A percentile compares a stretch with the other conserved stretches of the same genome.
These are phyloP conservation scores for Torrubiella hemipterigena DNA, from an alignment of 2,329 filamentous ascomycete species.

Conservation along the genomic window DNA sequence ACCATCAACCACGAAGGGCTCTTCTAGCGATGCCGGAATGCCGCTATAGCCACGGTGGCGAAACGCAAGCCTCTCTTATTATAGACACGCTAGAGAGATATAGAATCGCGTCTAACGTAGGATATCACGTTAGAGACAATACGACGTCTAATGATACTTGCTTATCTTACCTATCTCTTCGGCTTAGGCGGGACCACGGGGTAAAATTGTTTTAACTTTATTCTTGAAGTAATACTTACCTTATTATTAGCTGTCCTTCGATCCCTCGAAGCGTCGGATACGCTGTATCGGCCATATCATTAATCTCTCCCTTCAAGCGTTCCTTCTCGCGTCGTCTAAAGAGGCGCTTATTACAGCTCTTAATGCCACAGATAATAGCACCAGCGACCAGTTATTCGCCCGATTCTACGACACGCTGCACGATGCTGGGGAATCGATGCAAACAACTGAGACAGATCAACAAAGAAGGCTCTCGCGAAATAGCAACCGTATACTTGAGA, in stretches of 20 bases:
- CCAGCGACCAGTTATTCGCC: too few species aligned
- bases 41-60: background rate
- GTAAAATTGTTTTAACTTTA: too few species aligned
- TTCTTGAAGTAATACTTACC: too few species aligned
- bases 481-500: background rate
- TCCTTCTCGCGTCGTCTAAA: conserved; percentile 1
- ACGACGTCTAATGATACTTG: background rate
- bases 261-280: too few species aligned
- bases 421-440: too few species aligned
- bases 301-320: too few species aligned
- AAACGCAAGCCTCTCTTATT: background rate
- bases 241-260: too few species aligned
- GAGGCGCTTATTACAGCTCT: conserved; percentile 2
- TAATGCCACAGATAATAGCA: too few species aligned
- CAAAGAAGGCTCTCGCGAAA: background rate
- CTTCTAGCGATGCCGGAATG: background rate
- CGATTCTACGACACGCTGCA: too few species aligned
- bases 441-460: too few species aligned
- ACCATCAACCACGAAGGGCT: background rate
- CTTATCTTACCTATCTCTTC: conserved; percentile 3
- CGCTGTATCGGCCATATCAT: too few species aligned
- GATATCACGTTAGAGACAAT: background rate
- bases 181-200: too few species aligned
- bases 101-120: background rate
- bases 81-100: background rate